Evolutionary conservation across 75 land plant genomes (phyloP).

Genomic region (Pinus albicaulis): DNA sequence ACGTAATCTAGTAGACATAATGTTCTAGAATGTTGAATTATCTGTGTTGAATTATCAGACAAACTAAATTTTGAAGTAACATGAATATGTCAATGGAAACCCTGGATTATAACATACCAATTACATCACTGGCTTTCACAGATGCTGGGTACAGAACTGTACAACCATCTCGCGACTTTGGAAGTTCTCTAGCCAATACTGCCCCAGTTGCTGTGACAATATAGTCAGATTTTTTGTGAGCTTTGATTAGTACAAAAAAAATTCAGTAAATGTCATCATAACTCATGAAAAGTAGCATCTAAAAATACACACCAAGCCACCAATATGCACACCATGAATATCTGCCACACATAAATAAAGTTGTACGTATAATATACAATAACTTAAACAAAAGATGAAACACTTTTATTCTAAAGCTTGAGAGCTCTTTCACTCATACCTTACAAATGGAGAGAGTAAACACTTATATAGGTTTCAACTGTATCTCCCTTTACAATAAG

Average conservation of each 20-base stretch:
- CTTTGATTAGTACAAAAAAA: neutral
- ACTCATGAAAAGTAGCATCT: neutral
- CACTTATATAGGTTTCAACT: too few species aligned
- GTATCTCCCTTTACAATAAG: too few species aligned
- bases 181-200: constrained; percentile 86
- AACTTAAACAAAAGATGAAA: too few species aligned
- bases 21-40: neutral
- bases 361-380: too few species aligned
- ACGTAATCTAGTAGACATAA: neutral
- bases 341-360: too few species aligned
- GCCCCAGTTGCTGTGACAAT: constrained; percentile 77
- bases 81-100: neutral
- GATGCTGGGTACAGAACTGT: constrained; percentile 97
- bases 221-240: neutral
- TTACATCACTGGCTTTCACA: constrained; percentile 79
- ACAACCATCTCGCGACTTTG: constrained; percentile 40
- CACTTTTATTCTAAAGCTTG: too few species aligned
- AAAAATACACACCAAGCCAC: neutral
- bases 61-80: neutral
- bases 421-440: too few species aligned
- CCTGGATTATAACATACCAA: constrained; percentile 55
- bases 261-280: neutral
- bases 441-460: too few species aligned
- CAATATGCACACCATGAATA: too few species aligned
- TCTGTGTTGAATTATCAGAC: neutral